Conservation (phyloP, 176 grass and related monocot genomes). For the Carex pumila region DNA sequence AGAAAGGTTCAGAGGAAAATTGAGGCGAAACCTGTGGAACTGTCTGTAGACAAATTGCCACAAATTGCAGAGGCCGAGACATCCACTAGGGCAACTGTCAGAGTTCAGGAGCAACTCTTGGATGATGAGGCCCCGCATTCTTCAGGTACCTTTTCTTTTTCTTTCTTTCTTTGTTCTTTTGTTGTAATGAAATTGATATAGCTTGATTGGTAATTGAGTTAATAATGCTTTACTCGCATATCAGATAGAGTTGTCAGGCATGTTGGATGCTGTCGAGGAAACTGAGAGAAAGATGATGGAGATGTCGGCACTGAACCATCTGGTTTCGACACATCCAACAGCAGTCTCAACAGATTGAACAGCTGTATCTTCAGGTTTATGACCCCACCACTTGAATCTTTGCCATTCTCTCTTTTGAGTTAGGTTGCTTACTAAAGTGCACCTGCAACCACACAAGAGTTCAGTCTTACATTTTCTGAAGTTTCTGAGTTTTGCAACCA, state of each 20-base stretch:
- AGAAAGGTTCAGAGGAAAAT: slow-evolving; percentile 61
- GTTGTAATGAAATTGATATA: not conserved
- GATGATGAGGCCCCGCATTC: slow-evolving; percentile 78
- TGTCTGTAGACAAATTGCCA: slow-evolving; percentile 38
- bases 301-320: slow-evolving; percentile 89
- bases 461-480: not conserved
- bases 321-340: slow-evolving; percentile 93
- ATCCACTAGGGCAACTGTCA: slow-evolving; percentile 34
- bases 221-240: slow-evolving; percentile 1
- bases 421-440: not conserved
- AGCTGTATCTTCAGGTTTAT: slow-evolving; percentile 79
- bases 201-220: not conserved
- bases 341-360: slow-evolving; percentile 86
- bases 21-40: slow-evolving; percentile 39
- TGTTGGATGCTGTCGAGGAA: slow-evolving; percentile 85
- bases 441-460: not conserved
- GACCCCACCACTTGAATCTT: not conserved
- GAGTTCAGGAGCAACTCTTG: slow-evolving; percentile 81
- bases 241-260: slow-evolving; percentile 69
- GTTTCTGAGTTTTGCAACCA: not conserved
- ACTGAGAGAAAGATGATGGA: slow-evolving; percentile 98
- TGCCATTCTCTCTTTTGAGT: not conserved
- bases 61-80: slow-evolving; percentile 45
- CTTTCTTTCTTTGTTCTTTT: not conserved
- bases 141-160: slow-evolving; percentile 42